Evolutionary conservation across 108 stramenopile species (phyloP), one percentile per base, ranked within the genome.

Genomic region (Seminavis robusta): DNA sequence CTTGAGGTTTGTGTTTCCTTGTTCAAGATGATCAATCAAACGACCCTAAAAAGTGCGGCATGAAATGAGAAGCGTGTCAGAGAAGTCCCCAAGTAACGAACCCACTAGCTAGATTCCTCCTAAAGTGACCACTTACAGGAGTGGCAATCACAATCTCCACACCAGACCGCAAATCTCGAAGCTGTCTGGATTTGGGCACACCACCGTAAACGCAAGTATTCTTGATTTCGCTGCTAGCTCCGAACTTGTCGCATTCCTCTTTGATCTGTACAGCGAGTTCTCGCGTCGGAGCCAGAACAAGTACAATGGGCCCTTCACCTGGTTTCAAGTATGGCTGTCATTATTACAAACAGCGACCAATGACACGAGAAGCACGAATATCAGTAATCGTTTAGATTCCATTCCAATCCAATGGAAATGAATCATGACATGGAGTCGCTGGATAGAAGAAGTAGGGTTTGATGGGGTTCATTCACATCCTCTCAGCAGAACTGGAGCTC

Each of bases 221-320:
- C 66, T 97, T 97, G 69, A 99, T 94, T 49, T 92, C 95, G 5
- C 86, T 86, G 4, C 86, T 87, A 20, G 64, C 53, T 6, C 97
- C 98, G 63, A 99, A 99, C 69, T 97, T 97, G 84, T 97, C 97
- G 57, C 97, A 98, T 70, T 99, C 98, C 52, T 92, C 95, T 61
- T 98, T 97, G 86, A 99, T 99, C 76, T 99, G 99, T 28, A 95
- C 78, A 0, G 99, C 99, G 28, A 99, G 94, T 73, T 99, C 99
- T 26, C 99, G 94, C 5, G 99, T 99, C 0, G 99, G 99, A 5
- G 98, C 97, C 29, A 98, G 69, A 4, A 84, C 97, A 15, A 99
- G 83, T 0, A 96, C 93, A 63, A 98, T 98, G 5, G 98, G 99
- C 1, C 99, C 99, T 46, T 99, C 98, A 11, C 98, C 99, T 2